These are phyloP conservation scores for Actinomucor elegans DNA, from an alignment of 371 early-diverging fungal species.

Conservation along the genomic window DNA sequence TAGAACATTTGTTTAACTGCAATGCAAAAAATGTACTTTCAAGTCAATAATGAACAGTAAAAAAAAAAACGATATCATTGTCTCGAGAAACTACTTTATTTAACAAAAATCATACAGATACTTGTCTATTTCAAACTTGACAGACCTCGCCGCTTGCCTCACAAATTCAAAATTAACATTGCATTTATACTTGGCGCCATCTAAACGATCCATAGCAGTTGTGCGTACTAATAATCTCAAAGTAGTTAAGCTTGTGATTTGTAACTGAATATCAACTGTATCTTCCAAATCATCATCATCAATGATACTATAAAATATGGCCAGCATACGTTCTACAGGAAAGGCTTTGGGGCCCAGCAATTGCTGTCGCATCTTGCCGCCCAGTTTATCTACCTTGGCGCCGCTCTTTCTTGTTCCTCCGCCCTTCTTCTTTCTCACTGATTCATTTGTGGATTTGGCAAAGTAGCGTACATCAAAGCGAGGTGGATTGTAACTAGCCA, in stretches of 20 bases:
- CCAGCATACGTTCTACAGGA: constrained; percentile 90
- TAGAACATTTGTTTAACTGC: no score
- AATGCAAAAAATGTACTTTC: no score
- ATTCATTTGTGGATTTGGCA: constrained; percentile 57
- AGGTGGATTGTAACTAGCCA: constrained; percentile 94
- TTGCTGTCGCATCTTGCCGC: constrained; percentile 78
- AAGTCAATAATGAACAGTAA: no score
- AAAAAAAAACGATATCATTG: no score
- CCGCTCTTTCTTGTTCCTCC: constrained; percentile 38
- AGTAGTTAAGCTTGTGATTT: constrained; percentile 80
- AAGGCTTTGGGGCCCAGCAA: constrained; percentile 88
- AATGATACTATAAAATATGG: constrained; percentile 90
- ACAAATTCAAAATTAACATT: constrained; percentile 83
- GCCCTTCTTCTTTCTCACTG: constrained; percentile 52
- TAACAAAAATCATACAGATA: constrained; percentile 78
- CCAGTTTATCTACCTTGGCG: constrained; percentile 31
- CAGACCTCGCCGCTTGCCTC: constrained; percentile 59
- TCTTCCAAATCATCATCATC: constrained; percentile 67
- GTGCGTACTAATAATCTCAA: constrained; percentile 70
- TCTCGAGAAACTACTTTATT: no score
- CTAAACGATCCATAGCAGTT: constrained; percentile 72
- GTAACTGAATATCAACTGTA: constrained; percentile 77
- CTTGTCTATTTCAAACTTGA: constrained; percentile 80
- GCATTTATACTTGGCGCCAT: constrained; percentile 80
- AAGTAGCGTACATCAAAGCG: constrained; percentile 85